These are phyloP conservation scores for Blastocystis sp. DNA, from an alignment of 352 stramenopile genomes.

Conservation along the genomic window DNA sequence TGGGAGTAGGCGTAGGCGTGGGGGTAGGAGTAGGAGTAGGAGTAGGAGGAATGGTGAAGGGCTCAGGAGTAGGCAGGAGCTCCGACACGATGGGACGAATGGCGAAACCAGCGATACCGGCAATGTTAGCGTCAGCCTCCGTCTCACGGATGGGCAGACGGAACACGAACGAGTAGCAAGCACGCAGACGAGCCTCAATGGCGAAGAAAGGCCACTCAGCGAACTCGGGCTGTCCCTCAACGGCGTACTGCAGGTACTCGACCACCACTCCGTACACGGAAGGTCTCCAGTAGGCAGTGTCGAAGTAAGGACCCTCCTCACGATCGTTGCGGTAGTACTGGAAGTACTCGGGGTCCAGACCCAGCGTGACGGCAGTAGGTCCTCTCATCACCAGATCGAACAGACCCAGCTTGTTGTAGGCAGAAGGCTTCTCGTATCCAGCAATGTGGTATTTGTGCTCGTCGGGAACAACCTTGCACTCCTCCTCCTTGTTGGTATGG, in stretches of 20 bases:
- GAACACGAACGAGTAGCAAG: background rate
- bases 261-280: background rate
- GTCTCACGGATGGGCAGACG: background rate
- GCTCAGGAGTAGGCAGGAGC: no score
- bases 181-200: background rate
- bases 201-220: constrained; percentile 2
- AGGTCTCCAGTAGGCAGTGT: constrained; percentile 6
- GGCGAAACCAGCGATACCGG: no score
- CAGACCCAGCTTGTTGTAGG: constrained; percentile 5
- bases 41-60: no score
- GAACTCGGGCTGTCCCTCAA: background rate
- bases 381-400: background rate
- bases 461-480: background rate
- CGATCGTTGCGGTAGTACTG: constrained; percentile 6
- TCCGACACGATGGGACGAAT: no score
- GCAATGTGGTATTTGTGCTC: background rate
- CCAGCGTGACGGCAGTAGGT: background rate
- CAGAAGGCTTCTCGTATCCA: background rate
- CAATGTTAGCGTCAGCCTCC: no score
- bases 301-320: constrained; percentile 5
- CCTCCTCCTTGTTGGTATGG: background rate
- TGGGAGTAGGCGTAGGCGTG: background rate
- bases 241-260: background rate
- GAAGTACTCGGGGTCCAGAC: constrained; percentile 3
- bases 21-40: background rate